These are phyloP conservation scores for Stentor roeselii DNA, from an alignment of 73 alveolate genomes.

Conservation along the genomic window DNA sequence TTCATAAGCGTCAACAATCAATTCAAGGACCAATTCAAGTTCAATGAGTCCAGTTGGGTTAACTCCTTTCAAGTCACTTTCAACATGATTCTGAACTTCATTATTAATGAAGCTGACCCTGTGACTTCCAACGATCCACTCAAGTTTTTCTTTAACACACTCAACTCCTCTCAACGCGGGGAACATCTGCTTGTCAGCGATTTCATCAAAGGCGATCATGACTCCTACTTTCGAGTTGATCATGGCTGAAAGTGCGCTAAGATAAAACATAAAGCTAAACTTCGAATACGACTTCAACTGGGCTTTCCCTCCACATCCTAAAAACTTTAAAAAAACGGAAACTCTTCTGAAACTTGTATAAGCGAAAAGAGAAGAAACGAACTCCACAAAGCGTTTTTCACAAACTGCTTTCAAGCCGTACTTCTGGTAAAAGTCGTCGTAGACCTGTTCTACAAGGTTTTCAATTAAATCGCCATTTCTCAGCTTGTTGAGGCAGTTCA, in stretches of 20 bases:
- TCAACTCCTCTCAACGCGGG: slow-evolving; percentile 13
- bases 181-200: slow-evolving; percentile 21
- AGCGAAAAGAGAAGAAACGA: background rate
- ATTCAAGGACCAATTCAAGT: background rate
- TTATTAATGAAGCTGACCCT: background rate
- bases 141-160: slow-evolving; percentile 15
- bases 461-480: slow-evolving; percentile 1
- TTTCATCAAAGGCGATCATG: background rate
- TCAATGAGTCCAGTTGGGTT: slow-evolving; percentile 4
- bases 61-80: background rate
- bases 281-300: background rate
- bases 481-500: background rate
- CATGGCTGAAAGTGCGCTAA: background rate
- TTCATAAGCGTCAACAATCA: slow-evolving; percentile 2
- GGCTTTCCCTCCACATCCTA: background rate
- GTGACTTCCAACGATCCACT: background rate
- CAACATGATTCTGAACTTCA: background rate
- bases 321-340: background rate
- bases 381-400: slow-evolving; percentile 11
- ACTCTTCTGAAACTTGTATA: background rate
- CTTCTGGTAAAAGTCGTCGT: background rate
- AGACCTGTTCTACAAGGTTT: background rate
- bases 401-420: background rate
- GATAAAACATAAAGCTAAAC: background rate
- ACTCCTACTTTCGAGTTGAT: background rate